Conservation (phyloP, 2,329 filamentous ascomycete genomes). For the Claviceps purpurea region DNA sequence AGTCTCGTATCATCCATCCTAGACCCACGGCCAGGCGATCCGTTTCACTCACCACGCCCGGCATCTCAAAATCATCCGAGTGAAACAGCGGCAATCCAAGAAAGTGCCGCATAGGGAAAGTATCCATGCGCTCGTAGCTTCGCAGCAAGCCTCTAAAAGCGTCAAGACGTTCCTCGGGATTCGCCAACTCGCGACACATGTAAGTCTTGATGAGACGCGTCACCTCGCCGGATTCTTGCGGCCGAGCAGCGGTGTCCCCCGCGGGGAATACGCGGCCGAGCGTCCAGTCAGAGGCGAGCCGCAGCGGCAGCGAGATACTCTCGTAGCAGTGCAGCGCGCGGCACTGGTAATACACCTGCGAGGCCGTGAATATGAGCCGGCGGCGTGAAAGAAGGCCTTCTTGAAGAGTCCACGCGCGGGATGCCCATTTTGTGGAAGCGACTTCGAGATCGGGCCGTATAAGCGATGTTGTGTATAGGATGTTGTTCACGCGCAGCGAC, state of each 20-base stretch:
- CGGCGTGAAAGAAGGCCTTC: slow-evolving; percentile 23
- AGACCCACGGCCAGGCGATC: slow-evolving; percentile 22
- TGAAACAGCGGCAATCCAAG: slow-evolving; percentile 24
- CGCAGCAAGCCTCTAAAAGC: slow-evolving; percentile 20
- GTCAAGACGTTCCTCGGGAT: slow-evolving; percentile 18
- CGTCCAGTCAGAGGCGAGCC: slow-evolving; percentile 17
- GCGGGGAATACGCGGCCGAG: slow-evolving; percentile 21
- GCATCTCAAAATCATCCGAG: slow-evolving; percentile 16
- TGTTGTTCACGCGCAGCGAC: slow-evolving; percentile 19
- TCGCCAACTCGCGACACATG: slow-evolving; percentile 16
- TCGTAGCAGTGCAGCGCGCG: slow-evolving; percentile 24
- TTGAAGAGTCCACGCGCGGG: slow-evolving; percentile 23
- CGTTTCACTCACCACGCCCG: slow-evolving; percentile 16
- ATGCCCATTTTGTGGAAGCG: slow-evolving; percentile 21
- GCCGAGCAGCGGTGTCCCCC: slow-evolving; percentile 4
- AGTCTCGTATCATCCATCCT: slow-evolving; percentile 18
- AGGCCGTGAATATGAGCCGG: slow-evolving; percentile 23
- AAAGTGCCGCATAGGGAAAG: slow-evolving; percentile 15
- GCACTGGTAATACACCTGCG: slow-evolving; percentile 26
- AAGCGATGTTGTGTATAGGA: slow-evolving; percentile 23
- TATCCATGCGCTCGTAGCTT: slow-evolving; percentile 15
- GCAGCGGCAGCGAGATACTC: slow-evolving; percentile 20
- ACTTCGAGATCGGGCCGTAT: slow-evolving; percentile 22
- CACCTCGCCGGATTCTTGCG: slow-evolving; percentile 13
- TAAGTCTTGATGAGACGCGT: slow-evolving; percentile 18